These are phyloP conservation scores for Xylariaceae sp. DNA, from an alignment of 2,329 filamentous ascomycete species.

Conservation along the genomic window DNA sequence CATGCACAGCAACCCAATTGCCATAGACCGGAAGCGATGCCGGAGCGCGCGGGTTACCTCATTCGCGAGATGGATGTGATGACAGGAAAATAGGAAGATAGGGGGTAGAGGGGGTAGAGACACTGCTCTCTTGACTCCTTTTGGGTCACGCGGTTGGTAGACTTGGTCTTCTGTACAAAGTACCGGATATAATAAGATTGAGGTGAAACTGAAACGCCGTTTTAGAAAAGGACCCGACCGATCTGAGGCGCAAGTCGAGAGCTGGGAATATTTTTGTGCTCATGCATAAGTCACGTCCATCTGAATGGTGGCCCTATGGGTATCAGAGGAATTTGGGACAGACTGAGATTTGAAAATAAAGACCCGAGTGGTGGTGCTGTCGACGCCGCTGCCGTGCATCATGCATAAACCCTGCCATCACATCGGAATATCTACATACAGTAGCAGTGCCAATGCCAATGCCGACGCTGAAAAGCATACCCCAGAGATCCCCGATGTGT, in stretches of 20 bases:
- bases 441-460: not conserved
- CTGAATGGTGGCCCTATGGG: too few species aligned
- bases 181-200: too few species aligned
- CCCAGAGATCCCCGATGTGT: conserved; percentile 8
- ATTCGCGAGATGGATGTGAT: not conserved
- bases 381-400: conserved; percentile 13
- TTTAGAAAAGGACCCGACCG: too few species aligned
- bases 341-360: not conserved
- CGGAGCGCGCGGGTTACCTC: conserved; percentile 4
- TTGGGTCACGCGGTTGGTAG: too few species aligned
- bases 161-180: not conserved
- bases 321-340: too few species aligned
- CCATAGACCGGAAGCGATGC: conserved; percentile 17
- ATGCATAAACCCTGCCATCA: conserved; percentile 13
- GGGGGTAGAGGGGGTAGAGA: not conserved
- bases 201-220: too few species aligned
- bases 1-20: conserved; percentile 25
- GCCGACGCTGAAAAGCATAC: not conserved
- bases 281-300: not conserved
- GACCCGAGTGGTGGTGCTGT: conserved; percentile 11
- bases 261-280: too few species aligned
- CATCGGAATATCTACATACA: conserved; percentile 6
- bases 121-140: too few species aligned
- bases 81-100: not conserved
- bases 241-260: too few species aligned